These are phyloP conservation scores for Pseudognaphalium luteoalbum DNA, from an alignment of 129 eudicot genomes.

Conservation along the genomic window DNA sequence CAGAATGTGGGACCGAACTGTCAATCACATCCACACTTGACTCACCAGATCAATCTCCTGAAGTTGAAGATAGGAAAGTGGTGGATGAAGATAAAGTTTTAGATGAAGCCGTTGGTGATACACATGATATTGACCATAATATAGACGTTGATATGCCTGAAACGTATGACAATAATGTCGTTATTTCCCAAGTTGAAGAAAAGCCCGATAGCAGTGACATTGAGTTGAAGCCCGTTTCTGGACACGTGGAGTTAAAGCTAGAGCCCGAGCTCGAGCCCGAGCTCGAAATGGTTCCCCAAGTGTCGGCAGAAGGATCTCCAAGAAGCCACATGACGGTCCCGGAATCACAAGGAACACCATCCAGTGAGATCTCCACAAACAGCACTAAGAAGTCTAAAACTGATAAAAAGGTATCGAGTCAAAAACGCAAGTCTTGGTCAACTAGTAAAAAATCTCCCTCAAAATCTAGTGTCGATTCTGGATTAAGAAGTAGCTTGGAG, in stretches of 20 bases:
- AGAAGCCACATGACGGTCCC: conserved; percentile 57
- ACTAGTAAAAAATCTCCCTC: conserved; percentile 41
- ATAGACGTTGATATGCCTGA: conserved; percentile 28
- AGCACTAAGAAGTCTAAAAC: conserved; percentile 48
- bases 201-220: conserved; percentile 27
- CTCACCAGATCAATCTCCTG: conserved; percentile 64
- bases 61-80: conserved; percentile 36
- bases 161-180: conserved; percentile 18
- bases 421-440: conserved; percentile 56
- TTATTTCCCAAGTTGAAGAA: conserved; percentile 25
- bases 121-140: conserved; percentile 8
- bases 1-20: conserved; percentile 91
- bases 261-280: conserved; percentile 28
- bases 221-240: conserved; percentile 12
- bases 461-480: conserved; percentile 24
- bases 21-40: conserved; percentile 85
- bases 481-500: conserved; percentile 58
- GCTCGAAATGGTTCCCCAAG: conserved; percentile 22
- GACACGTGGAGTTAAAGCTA: neutral
- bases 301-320: conserved; percentile 54
- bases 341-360: conserved; percentile 75
- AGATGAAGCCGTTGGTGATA: conserved; percentile 35
- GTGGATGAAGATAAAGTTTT: conserved; percentile 36
- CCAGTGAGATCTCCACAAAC: conserved; percentile 61
- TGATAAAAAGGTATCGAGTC: conserved; percentile 47